Evolutionary conservation across 1,139 yeast genomes (phyloP).

Genomic region (Candida smagusa): DNA sequence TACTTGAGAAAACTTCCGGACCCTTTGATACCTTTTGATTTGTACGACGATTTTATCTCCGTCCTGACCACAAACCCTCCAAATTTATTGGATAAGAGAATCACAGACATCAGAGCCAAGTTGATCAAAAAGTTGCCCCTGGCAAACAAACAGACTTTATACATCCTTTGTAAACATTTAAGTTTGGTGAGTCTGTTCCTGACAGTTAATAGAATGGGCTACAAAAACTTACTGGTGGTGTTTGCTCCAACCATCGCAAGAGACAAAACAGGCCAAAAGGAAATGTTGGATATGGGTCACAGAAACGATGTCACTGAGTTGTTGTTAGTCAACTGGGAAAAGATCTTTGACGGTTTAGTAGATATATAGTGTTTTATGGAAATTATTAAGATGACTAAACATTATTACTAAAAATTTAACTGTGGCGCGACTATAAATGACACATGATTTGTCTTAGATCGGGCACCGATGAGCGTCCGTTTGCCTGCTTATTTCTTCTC

Average conservation of each 20-base stretch:
- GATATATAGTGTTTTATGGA: conserved; percentile 1
- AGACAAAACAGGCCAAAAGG: conserved; percentile 78
- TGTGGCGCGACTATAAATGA: no score
- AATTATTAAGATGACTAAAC: no score
- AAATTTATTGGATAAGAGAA: conserved; percentile 26
- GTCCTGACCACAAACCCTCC: conserved; percentile 35
- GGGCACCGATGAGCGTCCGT: no score
- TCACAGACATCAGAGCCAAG: conserved; percentile 23
- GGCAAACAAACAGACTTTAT: conserved; percentile 63
- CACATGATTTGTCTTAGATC: no score
- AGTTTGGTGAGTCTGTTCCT: conserved; percentile 49
- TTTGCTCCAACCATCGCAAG: conserved; percentile 93
- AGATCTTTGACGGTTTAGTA: conserved; percentile 27
- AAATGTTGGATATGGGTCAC: conserved; percentile 80
- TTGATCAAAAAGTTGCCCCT: conserved; percentile 51
- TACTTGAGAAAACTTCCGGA: conserved; percentile 82
- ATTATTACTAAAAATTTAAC: no score
- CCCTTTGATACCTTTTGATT: conserved; percentile 72
- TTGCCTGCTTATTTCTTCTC: conserved; percentile 63
- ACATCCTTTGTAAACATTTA: conserved; percentile 61
- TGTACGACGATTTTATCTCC: conserved; percentile 64
- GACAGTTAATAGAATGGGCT: conserved; percentile 67
- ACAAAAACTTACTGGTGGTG: conserved; percentile 81
- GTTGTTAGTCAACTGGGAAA: conserved; percentile 54
- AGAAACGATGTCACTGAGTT: conserved; percentile 80